Evolutionary conservation across 106 monocot species (phyloP).

Genomic region (Dendrobium chrysotoxum): DNA sequence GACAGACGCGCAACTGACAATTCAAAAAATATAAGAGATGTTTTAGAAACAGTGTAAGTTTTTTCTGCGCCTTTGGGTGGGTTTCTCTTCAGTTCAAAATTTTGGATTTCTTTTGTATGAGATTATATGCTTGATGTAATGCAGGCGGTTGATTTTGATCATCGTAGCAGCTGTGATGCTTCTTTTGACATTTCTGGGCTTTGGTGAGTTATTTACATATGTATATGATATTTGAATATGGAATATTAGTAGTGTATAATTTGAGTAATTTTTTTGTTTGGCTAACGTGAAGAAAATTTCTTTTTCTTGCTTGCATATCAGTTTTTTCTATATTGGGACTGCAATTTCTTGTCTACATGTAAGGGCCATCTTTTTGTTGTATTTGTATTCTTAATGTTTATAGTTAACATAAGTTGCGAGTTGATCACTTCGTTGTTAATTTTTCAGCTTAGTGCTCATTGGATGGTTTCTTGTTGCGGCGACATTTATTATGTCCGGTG

Average conservation of each 20-base stretch:
- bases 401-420: background rate
- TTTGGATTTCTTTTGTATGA: background rate
- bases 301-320: constrained; percentile 21
- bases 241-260: background rate
- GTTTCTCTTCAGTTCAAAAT: background rate
- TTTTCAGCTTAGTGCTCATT: constrained; percentile 61
- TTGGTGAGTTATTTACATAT: constrained; percentile 36
- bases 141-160: constrained; percentile 34
- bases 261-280: background rate
- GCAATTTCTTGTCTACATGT: constrained; percentile 70
- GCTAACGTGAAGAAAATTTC: constrained; percentile 2
- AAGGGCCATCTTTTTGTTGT: constrained; percentile 4
- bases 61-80: background rate
- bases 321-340: constrained; percentile 77
- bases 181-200: constrained; percentile 69
- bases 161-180: constrained; percentile 70
- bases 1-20: constrained; percentile 31
- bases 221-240: background rate
- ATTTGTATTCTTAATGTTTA: background rate
- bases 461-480: constrained; percentile 87
- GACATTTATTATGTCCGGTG: constrained; percentile 77
- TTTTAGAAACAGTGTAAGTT: constrained; percentile 45
- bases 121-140: background rate
- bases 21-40: constrained; percentile 37
- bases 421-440: constrained; percentile 1